Conservation (phyloP, 768 basidiomycete species). For the Postia placenta region DNA sequence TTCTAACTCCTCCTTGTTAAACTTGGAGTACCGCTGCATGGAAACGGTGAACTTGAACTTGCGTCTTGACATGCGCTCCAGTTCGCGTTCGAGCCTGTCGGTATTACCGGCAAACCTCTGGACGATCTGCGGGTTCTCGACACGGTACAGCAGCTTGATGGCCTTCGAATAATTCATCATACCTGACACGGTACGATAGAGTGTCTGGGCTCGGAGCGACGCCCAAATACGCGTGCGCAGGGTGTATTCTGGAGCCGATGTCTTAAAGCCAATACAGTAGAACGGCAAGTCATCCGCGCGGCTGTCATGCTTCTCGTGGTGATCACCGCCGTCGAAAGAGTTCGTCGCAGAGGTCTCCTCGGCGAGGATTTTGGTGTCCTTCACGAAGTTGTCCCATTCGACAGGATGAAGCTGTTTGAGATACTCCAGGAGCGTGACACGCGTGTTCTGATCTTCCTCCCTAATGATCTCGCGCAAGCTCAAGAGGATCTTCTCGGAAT, state of each 20-base stretch:
- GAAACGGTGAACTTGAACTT: conserved; percentile 99
- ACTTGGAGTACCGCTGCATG: conserved; percentile 99
- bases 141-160: conserved; percentile 97
- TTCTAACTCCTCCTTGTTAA: conserved; percentile 98
- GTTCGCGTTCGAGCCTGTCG: conserved; percentile 89
- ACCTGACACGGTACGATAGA: conserved; percentile 97
- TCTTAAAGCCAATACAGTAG: conserved; percentile 99
- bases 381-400: conserved; percentile 99
- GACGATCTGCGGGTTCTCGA: conserved; percentile 97
- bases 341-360: conserved; percentile 62
- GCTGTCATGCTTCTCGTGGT: conserved; percentile 63
- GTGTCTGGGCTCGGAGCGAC: conserved; percentile 93
- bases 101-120: conserved; percentile 96
- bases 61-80: conserved; percentile 93
- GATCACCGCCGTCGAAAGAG: conserved; percentile 39
- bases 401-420: conserved; percentile 97
- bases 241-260: conserved; percentile 96
- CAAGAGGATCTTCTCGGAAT: conserved; percentile 96
- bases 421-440: conserved; percentile 96
- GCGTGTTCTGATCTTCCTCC: conserved; percentile 94
- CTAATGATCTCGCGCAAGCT: conserved; percentile 97
- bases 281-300: conserved; percentile 94
- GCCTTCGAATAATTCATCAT: conserved; percentile 99
- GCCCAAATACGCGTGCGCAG: conserved; percentile 99
- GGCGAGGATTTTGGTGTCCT: conserved; percentile 97